These are phyloP conservation scores for Pyrenochaeta sp. DNA, from an alignment of 2,329 filamentous ascomycete species.

Conservation along the genomic window DNA sequence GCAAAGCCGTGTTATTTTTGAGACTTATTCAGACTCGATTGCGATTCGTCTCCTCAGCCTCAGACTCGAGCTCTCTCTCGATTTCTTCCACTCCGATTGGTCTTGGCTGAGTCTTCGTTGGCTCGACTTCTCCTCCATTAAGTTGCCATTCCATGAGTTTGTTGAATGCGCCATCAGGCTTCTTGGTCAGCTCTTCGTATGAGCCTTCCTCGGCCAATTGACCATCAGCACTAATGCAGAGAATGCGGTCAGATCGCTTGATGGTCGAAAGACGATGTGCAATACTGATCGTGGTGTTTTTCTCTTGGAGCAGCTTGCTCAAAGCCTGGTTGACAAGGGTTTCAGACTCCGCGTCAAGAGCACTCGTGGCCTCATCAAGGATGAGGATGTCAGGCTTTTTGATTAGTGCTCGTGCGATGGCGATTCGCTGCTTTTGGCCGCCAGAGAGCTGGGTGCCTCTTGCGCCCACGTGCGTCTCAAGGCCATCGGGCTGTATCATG, in stretches of 20 bases:
- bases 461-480: conserved; percentile 92
- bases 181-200: conserved; percentile 76
- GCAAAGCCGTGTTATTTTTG: not conserved
- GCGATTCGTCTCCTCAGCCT: conserved; percentile 41
- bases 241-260: conserved; percentile 92
- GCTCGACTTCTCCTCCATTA: conserved; percentile 73
- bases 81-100: conserved; percentile 61
- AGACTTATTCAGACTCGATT: conserved; percentile 19
- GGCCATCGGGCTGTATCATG: conserved; percentile 74
- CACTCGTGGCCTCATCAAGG: conserved; percentile 92
- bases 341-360: conserved; percentile 94
- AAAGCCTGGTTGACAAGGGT: conserved; percentile 94
- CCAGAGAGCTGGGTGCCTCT: conserved; percentile 93
- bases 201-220: conserved; percentile 89
- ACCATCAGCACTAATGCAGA: conserved; percentile 86
- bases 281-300: conserved; percentile 97
- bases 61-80: conserved; percentile 50
- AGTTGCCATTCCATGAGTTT: conserved; percentile 99
- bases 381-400: conserved; percentile 98
- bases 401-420: conserved; percentile 91
- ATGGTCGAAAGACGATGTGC: conserved; percentile 96
- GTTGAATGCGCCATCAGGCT: conserved; percentile 83
- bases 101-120: conserved; percentile 38
- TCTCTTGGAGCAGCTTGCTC: conserved; percentile 78
- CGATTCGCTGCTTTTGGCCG: conserved; percentile 97